Evolutionary conservation across 108 stramenopile species (phyloP).

Genomic region (Nannochloropsis granulata): DNA sequence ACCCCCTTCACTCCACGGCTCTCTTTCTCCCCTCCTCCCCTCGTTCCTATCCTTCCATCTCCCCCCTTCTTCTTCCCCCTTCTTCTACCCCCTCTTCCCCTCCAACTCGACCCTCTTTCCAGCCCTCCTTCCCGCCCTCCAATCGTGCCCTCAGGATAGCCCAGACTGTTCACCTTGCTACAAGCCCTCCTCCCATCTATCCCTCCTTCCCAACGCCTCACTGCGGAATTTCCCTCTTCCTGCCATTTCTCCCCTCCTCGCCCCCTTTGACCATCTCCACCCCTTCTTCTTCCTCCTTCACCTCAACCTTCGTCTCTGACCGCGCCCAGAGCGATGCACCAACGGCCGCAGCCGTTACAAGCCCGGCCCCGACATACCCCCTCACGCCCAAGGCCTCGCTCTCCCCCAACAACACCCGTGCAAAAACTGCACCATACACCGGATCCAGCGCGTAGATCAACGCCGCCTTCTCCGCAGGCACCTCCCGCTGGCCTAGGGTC

Average conservation of each 20-base stretch:
- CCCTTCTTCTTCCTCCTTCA: neutral
- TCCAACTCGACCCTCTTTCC: neutral
- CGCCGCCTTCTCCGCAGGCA: constrained; percentile 33
- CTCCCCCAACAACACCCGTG: constrained; percentile 25
- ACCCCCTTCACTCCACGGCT: neutral
- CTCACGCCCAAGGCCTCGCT: constrained; percentile 9
- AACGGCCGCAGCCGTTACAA: constrained; percentile 19
- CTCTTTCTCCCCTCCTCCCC: neutral
- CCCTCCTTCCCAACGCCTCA: neutral
- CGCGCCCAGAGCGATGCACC: neutral
- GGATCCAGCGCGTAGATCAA: constrained; percentile 37
- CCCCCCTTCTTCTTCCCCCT: neutral
- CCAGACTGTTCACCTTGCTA: too few relatives aligned
- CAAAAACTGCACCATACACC: constrained; percentile 32
- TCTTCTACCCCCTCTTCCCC: neutral
- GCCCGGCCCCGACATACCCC: constrained; percentile 19
- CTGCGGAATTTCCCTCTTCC: neutral
- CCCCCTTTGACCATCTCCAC: neutral
- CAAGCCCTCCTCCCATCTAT: neutral
- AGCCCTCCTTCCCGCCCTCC: too few relatives aligned
- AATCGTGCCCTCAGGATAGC: too few relatives aligned
- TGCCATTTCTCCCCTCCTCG: neutral
- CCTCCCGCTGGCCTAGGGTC: constrained; percentile 25
- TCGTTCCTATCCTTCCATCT: neutral
- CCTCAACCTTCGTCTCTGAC: neutral